Conservation (phyloP, 2,329 filamentous ascomycete species). For the Colletotrichum sp. region DNA sequence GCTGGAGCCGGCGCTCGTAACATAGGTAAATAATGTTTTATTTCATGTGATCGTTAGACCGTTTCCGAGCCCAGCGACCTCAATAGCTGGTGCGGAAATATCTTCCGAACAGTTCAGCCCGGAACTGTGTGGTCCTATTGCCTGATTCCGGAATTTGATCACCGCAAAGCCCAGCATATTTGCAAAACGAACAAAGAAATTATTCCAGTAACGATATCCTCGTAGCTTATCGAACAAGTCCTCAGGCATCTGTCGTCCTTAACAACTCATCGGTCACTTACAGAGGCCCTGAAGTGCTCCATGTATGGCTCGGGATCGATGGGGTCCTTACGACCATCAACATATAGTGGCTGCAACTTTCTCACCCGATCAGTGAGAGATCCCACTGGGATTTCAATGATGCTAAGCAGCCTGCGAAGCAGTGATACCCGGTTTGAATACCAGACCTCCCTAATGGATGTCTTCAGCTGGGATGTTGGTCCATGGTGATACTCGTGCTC, state of each 20-base stretch:
- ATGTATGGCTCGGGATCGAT: neutral
- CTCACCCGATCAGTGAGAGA: neutral
- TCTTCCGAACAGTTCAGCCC: too few relatives aligned
- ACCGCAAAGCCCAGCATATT: too few relatives aligned
- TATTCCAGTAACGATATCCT: too few relatives aligned
- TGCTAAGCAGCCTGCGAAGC: accelerated
- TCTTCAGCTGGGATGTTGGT: neutral
- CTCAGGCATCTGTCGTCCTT: too few relatives aligned
- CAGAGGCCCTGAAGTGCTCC: accelerated
- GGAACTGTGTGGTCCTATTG: too few relatives aligned
- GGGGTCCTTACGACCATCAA: neutral
- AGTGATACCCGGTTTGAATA: neutral
- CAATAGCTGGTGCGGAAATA: too few relatives aligned
- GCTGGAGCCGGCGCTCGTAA: neutral
- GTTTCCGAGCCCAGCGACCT: too few relatives aligned
- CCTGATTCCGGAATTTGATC: too few relatives aligned
- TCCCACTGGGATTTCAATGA: neutral
- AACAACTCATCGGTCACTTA: too few relatives aligned
- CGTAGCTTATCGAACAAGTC: too few relatives aligned
- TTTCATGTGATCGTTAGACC: neutral
- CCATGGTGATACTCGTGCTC: neutral
- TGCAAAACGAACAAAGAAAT: too few relatives aligned
- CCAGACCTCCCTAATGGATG: accelerated
- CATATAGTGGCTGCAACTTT: neutral
- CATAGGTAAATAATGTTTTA: neutral